A percentile compares a stretch with the other conserved stretches of the same genome.
phyloP scores from a whole-genome alignment of 306 rosid genomes.

The Cotoneaster glaucophyllus region DNA sequence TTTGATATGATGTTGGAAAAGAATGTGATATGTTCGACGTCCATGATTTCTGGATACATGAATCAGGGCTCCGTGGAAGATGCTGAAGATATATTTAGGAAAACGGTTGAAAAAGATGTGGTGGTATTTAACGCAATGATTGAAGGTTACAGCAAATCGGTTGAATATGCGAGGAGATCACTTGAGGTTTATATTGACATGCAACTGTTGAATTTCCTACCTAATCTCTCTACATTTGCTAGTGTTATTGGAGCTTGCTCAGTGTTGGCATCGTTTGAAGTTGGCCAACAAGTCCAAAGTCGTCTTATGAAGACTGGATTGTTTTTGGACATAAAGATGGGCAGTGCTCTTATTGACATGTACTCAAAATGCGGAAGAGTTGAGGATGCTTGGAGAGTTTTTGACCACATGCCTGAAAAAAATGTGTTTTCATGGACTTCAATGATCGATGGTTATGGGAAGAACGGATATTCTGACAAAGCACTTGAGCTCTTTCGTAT shows the following conservation, averaged over 20 bases:
- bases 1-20: constrained; percentile 64
- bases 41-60: constrained; percentile 89
- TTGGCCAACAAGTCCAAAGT: constrained; percentile 66
- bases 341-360: constrained; percentile 85
- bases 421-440: constrained; percentile 95
- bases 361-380: constrained; percentile 76
- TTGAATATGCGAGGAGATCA: constrained; percentile 52
- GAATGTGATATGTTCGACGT: constrained; percentile 66
- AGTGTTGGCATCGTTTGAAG: constrained; percentile 50
- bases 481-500: constrained; percentile 57
- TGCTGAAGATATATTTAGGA: constrained; percentile 61
- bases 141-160: constrained; percentile 80
- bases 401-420: constrained; percentile 55
- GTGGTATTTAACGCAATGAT: constrained; percentile 92
- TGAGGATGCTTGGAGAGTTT: constrained; percentile 55
- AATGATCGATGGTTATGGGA: constrained; percentile 93
- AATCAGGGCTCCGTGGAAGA: constrained; percentile 48
- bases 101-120: constrained; percentile 55
- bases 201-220: constrained; percentile 59
- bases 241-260: constrained; percentile 87
- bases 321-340: constrained; percentile 49
- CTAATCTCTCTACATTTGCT: constrained; percentile 85
- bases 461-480: constrained; percentile 62
- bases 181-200: constrained; percentile 63
- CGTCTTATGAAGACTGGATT: constrained; percentile 64